Evolutionary conservation across 495 filamentous ascomycete genomes (phyloP), one percentile per base, ranked within the genome.

Genomic region (Aspergillus campestris): DNA sequence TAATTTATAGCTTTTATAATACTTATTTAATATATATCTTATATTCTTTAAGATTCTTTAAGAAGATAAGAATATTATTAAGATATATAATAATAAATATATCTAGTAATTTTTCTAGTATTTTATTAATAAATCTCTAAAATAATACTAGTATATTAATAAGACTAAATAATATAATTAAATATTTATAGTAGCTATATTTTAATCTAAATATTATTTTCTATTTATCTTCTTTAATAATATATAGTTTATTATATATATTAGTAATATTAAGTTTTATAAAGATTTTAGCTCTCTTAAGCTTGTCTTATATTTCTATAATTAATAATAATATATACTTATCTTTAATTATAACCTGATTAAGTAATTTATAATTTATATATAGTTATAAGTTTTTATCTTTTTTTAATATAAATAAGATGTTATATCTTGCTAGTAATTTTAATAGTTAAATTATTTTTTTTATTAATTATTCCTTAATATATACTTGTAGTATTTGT

Each of bases 251-350:
- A 40, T 58, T 34, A 49, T 53, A 58, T 31, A 24, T 31, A 27
- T 51, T 46, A 38, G 30, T 49, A 32, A 58, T 50, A 41, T 64
- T 43, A 40, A 60, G 52, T 36, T 62, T 60, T 13, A 34, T 50
- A 37, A 49, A 62, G 38, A 27, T 27, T 40, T 15, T 27, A 5
- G 27, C 8, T 27, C 24, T 24, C 4, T 4, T 24, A 4, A 24
- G 18, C 18, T 24, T 24, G 18, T 24, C 18, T 4, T 24, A 4
- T 27, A 6, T 24, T 27, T 18, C 7, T 40, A 9, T 15, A 27
- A 27, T 18, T 45, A 11, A 42, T 15, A 48, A 24, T 24, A 24
- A 24, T 24, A 24, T 24, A 24, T 24, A 24, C 4, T 4, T 24
- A 4, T 24, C 4, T 4, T 24, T 29, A 46, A 12, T 46, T 5